Percentiles rank a stretch among this genome's conserved stretches.
These are phyloP conservation scores for Sergeia podlipaevii DNA, from an alignment of 208 protist genomes.

Conservation along the genomic window DNA sequence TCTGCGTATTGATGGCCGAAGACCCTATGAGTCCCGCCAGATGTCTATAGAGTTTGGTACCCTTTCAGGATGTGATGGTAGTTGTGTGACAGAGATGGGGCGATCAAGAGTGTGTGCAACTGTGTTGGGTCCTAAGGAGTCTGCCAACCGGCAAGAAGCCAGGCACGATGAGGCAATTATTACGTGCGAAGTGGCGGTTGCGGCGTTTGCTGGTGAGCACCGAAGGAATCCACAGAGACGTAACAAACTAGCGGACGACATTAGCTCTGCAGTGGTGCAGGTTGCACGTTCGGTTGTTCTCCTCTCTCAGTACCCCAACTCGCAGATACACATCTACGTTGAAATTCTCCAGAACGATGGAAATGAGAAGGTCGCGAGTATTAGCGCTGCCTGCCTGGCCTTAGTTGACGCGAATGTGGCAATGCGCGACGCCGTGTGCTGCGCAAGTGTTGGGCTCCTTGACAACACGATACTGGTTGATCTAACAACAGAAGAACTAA, in stretches of 20 bases:
- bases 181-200: slow-evolving; percentile 78
- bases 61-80: slow-evolving; percentile 60
- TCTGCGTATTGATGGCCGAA: slow-evolving; percentile 73
- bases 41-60: slow-evolving; percentile 67
- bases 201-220: slow-evolving; percentile 67
- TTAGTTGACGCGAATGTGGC: slow-evolving; percentile 77
- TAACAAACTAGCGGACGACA: slow-evolving; percentile 70
- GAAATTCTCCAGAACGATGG: slow-evolving; percentile 81
- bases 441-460: slow-evolving; percentile 59
- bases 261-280: slow-evolving; percentile 60
- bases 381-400: slow-evolving; percentile 89
- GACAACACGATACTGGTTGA: slow-evolving; percentile 70
- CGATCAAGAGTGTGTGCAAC: slow-evolving; percentile 63
- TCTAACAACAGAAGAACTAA: slow-evolving; percentile 72
- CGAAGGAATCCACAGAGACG: slow-evolving; percentile 58
- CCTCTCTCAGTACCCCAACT: slow-evolving; percentile 79
- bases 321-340: slow-evolving; percentile 84
- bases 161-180: slow-evolving; percentile 62
- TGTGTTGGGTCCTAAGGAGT: slow-evolving; percentile 71
- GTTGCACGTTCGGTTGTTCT: slow-evolving; percentile 74
- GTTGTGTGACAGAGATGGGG: slow-evolving; percentile 56
- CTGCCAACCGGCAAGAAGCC: slow-evolving; percentile 42
- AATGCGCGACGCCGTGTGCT: slow-evolving; percentile 76
- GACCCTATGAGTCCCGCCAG: slow-evolving; percentile 57
- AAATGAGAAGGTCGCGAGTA: slow-evolving; percentile 73